Conservation (phyloP, 2,329 filamentous ascomycete species). For the Colletotrichum truncatum region DNA sequence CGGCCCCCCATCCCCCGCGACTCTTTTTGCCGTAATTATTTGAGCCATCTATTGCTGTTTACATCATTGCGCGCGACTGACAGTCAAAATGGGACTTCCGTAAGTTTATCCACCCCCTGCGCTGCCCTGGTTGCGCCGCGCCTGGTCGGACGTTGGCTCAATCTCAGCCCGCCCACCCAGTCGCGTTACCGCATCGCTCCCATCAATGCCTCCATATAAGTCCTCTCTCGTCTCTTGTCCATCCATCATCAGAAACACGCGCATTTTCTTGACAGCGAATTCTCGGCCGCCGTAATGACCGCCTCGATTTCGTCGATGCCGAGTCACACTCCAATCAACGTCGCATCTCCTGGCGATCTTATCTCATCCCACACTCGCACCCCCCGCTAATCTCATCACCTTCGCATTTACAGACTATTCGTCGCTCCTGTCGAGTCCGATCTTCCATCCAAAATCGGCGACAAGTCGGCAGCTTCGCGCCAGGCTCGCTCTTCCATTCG, state of each 20-base stretch:
- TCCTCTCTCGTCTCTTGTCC: not conserved
- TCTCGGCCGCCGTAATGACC: not conserved
- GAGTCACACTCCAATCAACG: conserved; percentile 20
- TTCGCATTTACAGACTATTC: conserved; percentile 49
- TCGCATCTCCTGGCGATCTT: conserved; percentile 18
- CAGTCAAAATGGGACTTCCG: conserved; percentile 55
- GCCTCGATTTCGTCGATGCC: not conserved
- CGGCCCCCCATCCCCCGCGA: not conserved
- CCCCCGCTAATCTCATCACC: conserved; percentile 15
- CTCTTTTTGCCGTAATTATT: not conserved
- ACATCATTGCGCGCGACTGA: not conserved
- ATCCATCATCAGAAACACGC: not conserved
- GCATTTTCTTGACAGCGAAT: not conserved
- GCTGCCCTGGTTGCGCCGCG: conserved; percentile 8
- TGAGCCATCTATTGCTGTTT: not conserved
- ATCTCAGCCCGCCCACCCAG: conserved; percentile 23
- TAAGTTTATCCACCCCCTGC: conserved; percentile 44
- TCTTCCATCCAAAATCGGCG: conserved; percentile 44
- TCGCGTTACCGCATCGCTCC: conserved; percentile 13
- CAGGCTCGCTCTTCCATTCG: conserved; percentile 51
- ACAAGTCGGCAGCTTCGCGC: conserved; percentile 35
- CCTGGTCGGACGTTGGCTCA: conserved; percentile 28
- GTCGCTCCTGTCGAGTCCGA: conserved; percentile 56
- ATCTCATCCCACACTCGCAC: conserved; percentile 1
- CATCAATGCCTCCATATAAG: conserved; percentile 7